Base-by-base conservation (phyloP, 345 rosid genomes). In the Carallia pectinifolia region DNA sequence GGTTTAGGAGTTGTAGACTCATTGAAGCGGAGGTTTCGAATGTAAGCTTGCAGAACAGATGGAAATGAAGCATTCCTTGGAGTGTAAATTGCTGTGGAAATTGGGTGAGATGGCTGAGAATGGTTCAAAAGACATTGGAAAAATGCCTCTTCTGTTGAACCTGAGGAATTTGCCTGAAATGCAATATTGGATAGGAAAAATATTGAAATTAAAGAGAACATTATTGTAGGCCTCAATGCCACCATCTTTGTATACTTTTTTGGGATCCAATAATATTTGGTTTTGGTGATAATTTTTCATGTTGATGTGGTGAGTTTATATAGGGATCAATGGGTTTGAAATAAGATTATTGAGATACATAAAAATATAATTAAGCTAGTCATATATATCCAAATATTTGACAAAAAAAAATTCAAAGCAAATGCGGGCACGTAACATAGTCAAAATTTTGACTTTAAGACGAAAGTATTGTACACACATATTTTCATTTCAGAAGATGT, bases 91-190 rank as follows among this genome's bases (percentile, higher is more conserved):
- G 61, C 69, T 1, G 33, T 1, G 33, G 78, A 65, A 33, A 70
- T 66, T 4, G 75, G 81, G 1, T 77, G 30, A 10, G 77, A 69
- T 10, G 69, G 68, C 2, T 69, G 68, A n/a, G 75, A 73, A 37
- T 65, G 39, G 47, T 18, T 30, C 15, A 69, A 27, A 52, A 78
- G 56, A 58, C 78, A 73, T 37, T 70, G 58, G 40, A 62, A 18
- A 61, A 78, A 70, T 3, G 66, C 30, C 53, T 53, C 74, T 19
- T 56, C 5, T 17, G 19, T 39, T 58, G 23, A n/a, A 36, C 17
- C 29, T 40, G 72, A 58, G 4, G 56, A 30, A 30, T 27, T 18
- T 31, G 64, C 64, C 19, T 2, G 50, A 29, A 7, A 18, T 16
- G 31, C 18, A 10, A 17, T 0, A 23, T 23, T 23, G 39, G 58